These are phyloP conservation scores for Dendrocalamus sinicus DNA, from an alignment of 176 grass and related monocot genomes.

Conservation along the genomic window DNA sequence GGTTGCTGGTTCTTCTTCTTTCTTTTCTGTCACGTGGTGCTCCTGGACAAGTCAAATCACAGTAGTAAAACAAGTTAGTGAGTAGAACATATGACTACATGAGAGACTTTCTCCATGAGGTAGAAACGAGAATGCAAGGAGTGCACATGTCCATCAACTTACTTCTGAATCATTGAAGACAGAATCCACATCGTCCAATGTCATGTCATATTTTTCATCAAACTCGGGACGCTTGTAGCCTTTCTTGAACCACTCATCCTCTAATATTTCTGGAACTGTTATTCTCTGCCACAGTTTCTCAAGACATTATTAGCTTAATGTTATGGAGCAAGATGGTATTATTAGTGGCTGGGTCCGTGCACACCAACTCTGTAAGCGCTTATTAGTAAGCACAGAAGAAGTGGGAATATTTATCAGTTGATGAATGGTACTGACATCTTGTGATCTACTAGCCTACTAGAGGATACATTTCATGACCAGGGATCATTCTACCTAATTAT, in stretches of 20 bases:
- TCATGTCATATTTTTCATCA: conserved; percentile 74
- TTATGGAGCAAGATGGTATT: neutral
- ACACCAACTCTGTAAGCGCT: neutral
- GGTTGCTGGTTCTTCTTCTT: conserved; percentile 82
- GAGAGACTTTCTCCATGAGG: neutral
- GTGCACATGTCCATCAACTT: conserved; percentile 37
- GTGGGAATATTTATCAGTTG: neutral
- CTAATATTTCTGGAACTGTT: conserved; percentile 85
- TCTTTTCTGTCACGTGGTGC: conserved; percentile 85
- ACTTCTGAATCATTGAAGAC: conserved; percentile 95
- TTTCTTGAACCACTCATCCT: conserved; percentile 94
- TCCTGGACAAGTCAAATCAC: conserved; percentile 53
- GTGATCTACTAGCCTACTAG: neutral
- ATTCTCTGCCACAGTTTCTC: conserved; percentile 62
- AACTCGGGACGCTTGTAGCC: conserved; percentile 76
- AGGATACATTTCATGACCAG: neutral
- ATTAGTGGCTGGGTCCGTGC: neutral
- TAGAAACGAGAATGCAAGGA: conserved; percentile 18
- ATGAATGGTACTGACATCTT: neutral
- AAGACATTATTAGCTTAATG: conserved; percentile 19
- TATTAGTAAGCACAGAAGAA: neutral
- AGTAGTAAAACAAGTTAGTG: conserved; percentile 6
- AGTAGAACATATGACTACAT: neutral
- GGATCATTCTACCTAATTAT: conserved; percentile 20
- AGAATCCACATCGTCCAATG: conserved; percentile 84